Conservation (phyloP, 768 basidiomycete species). For the Lactifluus pinguis region DNA sequence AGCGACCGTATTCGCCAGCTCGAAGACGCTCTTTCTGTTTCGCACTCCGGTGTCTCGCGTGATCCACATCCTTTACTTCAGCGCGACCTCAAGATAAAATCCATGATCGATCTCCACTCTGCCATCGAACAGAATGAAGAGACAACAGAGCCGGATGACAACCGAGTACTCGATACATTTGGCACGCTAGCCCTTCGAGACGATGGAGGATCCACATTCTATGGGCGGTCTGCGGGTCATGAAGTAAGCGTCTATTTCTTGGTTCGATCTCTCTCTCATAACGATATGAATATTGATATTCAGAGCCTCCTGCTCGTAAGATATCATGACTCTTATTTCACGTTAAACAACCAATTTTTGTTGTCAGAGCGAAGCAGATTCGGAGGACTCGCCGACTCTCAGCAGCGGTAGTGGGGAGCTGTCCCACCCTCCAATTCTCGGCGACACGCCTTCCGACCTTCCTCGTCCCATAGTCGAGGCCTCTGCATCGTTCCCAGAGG, state of each 20-base stretch:
- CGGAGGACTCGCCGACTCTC: neutral
- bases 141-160: conserved; percentile 24
- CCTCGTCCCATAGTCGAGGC: conserved; percentile 1
- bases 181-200: conserved; percentile 61
- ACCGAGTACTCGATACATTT: conserved; percentile 56
- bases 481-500: conserved; percentile 7
- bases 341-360: neutral
- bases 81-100: conserved; percentile 57
- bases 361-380: conserved; percentile 6
- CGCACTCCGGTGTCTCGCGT: conserved; percentile 36
- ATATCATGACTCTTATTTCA: neutral
- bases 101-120: conserved; percentile 56
- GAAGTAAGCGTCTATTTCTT: conserved; percentile 40
- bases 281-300: neutral
- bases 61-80: conserved; percentile 53
- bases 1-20: conserved; percentile 62
- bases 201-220: conserved; percentile 63
- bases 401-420: neutral
- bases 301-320: conserved; percentile 17
- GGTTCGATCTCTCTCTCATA: neutral
- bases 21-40: conserved; percentile 54
- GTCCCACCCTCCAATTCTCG: neutral
- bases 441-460: neutral
- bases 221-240: conserved; percentile 61
- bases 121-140: conserved; percentile 36